Conservation (phyloP, 139 green algal species). For the Chlamydomonas sp. region DNA sequence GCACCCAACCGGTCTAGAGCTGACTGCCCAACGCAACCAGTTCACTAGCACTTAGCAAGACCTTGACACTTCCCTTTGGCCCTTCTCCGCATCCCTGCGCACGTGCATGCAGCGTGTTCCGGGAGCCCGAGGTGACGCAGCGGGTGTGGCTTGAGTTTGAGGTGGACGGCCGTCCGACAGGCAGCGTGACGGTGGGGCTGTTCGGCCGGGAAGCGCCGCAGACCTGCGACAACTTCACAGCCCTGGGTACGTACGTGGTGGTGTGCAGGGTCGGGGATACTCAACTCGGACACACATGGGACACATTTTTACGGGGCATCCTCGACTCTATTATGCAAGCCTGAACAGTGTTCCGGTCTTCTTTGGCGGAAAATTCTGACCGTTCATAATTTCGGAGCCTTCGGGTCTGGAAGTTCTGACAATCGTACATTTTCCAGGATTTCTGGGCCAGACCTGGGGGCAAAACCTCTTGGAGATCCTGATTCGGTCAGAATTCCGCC, state of each 20-base stretch:
- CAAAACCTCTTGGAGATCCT: too few relatives aligned
- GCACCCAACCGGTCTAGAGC: too few relatives aligned
- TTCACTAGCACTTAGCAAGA: too few relatives aligned
- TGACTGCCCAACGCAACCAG: neutral
- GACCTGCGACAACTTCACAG: constrained; percentile 36
- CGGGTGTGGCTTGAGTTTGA: constrained; percentile 34
- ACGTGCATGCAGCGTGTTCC: constrained; percentile 5
- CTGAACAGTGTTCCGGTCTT: neutral
- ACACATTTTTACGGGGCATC: too few relatives aligned
- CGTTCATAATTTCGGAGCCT: neutral
- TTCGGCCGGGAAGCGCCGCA: constrained; percentile 25
- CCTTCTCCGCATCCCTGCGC: too few relatives aligned
- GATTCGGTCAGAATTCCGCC: too few relatives aligned
- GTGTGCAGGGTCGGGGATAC: neutral
- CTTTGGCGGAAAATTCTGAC: neutral
- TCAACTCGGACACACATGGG: too few relatives aligned
- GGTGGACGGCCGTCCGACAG: constrained; percentile 6
- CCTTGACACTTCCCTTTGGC: neutral
- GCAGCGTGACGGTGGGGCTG: constrained; percentile 37
- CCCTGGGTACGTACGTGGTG: constrained; percentile 3
- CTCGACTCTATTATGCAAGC: too few relatives aligned
- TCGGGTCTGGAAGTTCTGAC: neutral
- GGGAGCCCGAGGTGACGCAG: constrained; percentile 18
- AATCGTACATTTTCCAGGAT: too few relatives aligned
- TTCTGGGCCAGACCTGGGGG: too few relatives aligned